These are phyloP conservation scores for Boletus sp. DNA, from an alignment of 1,284 basidiomycete species.

Conservation along the genomic window DNA sequence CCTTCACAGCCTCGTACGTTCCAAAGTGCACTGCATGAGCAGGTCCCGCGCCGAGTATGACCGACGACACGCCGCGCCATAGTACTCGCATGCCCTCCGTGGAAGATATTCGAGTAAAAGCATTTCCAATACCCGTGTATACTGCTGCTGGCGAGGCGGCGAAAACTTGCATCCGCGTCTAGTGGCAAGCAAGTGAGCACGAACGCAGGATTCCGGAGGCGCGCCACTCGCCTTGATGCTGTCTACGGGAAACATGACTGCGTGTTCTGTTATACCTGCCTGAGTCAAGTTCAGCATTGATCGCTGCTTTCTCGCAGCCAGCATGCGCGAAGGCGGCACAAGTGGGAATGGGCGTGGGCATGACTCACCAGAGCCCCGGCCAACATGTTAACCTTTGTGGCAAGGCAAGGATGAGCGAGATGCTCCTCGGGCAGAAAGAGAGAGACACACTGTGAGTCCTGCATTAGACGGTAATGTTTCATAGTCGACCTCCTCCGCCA, in stretches of 20 bases:
- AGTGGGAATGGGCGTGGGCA: conserved; percentile 4
- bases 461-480: conserved; percentile 75
- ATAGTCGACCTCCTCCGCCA: conserved; percentile 71
- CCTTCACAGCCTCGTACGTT: conserved; percentile 92
- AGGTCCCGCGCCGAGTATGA: conserved; percentile 95
- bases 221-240: conserved; percentile 84
- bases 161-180: conserved; percentile 99
- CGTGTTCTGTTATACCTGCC: conserved; percentile 99
- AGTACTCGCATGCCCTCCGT: conserved; percentile 89
- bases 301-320: not conserved
- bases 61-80: conserved; percentile 97
- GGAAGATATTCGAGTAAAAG: conserved; percentile 85
- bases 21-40: conserved; percentile 99
- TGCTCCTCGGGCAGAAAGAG: not conserved
- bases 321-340: not conserved
- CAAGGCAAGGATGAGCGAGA: conserved; percentile 1
- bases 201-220: not conserved
- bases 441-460: conserved; percentile 55
- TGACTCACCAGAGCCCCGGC: conserved; percentile 87
- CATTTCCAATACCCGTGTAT: conserved; percentile 87
- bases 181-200: conserved; percentile 5
- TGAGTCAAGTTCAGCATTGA: conserved; percentile 34
- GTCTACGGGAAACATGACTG: conserved; percentile 98
- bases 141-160: conserved; percentile 77
- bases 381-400: conserved; percentile 89